Evolutionary conservation across 768 basidiomycete species (phyloP).

Genomic region (Rhizopogon sp.): DNA sequence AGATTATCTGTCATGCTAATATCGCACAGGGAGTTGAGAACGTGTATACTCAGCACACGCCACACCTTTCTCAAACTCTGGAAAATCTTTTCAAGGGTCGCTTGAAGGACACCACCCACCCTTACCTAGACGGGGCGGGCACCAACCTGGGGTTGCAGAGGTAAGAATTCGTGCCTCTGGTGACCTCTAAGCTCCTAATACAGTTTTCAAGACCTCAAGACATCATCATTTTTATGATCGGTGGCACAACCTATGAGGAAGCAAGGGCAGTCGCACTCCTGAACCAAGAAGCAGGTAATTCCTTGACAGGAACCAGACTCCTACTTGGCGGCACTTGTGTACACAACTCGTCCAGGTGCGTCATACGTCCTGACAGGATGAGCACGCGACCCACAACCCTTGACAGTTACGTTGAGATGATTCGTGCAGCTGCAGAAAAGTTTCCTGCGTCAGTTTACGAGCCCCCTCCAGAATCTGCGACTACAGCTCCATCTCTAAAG

Average conservation of each 20-base stretch:
- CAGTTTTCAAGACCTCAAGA: constrained; percentile 72
- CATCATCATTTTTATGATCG: constrained; percentile 94
- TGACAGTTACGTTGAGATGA: constrained; percentile 83
- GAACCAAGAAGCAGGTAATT: constrained; percentile 70
- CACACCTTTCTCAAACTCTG: constrained; percentile 88
- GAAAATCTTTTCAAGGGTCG: constrained; percentile 86
- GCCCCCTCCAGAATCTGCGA: constrained; percentile 69
- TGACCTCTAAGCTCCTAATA: background rate
- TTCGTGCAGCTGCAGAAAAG: constrained; percentile 61
- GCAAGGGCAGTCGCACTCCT: constrained; percentile 78
- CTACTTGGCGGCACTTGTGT: constrained; percentile 92
- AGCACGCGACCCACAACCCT: constrained; percentile 3
- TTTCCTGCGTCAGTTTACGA: constrained; percentile 67
- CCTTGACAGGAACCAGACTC: constrained; percentile 64
- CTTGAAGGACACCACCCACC: constrained; percentile 83
- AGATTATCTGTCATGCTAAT: constrained; percentile 5
- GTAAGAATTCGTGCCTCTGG: constrained; percentile 30
- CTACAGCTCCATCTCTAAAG: constrained; percentile 76
- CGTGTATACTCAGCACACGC: constrained; percentile 96
- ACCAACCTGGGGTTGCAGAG: constrained; percentile 67
- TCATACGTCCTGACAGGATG: background rate
- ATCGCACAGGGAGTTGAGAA: constrained; percentile 86
- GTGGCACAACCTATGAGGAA: constrained; percentile 96
- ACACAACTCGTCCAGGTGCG: constrained; percentile 89
- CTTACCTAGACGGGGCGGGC: constrained; percentile 75